phyloP scores from a whole-genome alignment of 148 eudicot genomes.

The Mesembryanthemum crystallinum region DNA sequence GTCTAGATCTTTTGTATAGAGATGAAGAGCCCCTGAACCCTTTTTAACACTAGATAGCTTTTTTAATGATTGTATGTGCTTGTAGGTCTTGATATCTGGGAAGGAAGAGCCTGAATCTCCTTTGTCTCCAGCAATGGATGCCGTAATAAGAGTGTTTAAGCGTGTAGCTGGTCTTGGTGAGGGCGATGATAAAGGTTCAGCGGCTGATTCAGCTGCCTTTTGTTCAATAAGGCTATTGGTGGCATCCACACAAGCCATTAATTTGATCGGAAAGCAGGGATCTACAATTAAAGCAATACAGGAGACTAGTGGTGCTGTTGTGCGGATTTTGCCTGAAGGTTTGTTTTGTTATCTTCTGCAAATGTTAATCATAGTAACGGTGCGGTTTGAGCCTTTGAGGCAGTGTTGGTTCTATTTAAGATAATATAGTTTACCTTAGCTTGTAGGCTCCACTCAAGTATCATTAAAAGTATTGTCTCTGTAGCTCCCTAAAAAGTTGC shows the following conservation, averaged over 20 bases:
- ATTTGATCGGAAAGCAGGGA: conserved; percentile 48
- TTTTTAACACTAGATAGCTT: background rate
- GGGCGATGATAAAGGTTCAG: conserved; percentile 23
- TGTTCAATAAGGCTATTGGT: conserved; percentile 41
- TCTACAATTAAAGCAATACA: conserved; percentile 48
- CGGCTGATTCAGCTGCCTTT: conserved; percentile 36
- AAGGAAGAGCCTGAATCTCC: conserved; percentile 46
- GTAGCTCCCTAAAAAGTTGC: background rate
- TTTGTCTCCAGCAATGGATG: conserved; percentile 52
- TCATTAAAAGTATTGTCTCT: background rate
- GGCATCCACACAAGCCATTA: conserved; percentile 40
- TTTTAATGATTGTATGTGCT: conserved; percentile 6
- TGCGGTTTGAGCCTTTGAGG: background rate
- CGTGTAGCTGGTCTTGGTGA: conserved; percentile 37
- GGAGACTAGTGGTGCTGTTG: conserved; percentile 68
- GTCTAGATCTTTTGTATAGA: background rate
- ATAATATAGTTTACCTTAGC: background rate
- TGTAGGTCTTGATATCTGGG: conserved; percentile 48
- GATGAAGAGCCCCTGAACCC: background rate
- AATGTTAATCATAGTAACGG: background rate
- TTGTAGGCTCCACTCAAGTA: background rate
- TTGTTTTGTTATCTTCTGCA: conserved; percentile 17
- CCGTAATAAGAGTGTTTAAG: conserved; percentile 42
- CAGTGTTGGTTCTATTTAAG: background rate
- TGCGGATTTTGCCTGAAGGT: conserved; percentile 74